Evolutionary conservation across 2,329 filamentous ascomycete species (phyloP).

Genomic region (Verticillium isaacii): DNA sequence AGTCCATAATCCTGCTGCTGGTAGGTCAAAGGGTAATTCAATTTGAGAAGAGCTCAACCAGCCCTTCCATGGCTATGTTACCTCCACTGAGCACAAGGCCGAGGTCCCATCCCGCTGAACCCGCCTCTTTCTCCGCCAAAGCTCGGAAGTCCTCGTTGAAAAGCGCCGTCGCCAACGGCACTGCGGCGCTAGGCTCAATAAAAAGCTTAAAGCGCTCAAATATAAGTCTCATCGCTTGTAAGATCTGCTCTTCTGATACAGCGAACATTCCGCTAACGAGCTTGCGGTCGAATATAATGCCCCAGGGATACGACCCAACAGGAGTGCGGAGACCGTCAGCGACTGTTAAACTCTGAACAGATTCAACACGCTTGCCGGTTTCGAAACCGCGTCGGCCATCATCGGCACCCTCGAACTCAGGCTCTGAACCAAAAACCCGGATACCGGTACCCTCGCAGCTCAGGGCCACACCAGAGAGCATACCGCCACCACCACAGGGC

Average conservation of each 20-base stretch:
- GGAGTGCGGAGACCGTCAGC: conserved; percentile 76
- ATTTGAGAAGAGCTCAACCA: conserved; percentile 35
- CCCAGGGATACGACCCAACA: conserved; percentile 66
- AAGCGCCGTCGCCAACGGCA: conserved; percentile 67
- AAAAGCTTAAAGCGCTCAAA: conserved; percentile 78
- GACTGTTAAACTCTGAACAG: conserved; percentile 67
- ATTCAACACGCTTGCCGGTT: conserved; percentile 52
- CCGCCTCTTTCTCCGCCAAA: conserved; percentile 59
- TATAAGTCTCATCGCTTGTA: conserved; percentile 62
- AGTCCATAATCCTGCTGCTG: no score
- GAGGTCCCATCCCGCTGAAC: conserved; percentile 61
- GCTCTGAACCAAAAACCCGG: conserved; percentile 74
- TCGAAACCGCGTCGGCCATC: conserved; percentile 64
- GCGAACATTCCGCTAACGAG: conserved; percentile 61
- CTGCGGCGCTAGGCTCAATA: conserved; percentile 73
- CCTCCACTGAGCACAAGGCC: conserved; percentile 48
- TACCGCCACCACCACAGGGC: conserved; percentile 75
- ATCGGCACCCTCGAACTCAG: conserved; percentile 69
- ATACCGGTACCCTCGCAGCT: conserved; percentile 61
- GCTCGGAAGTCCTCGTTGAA: conserved; percentile 71
- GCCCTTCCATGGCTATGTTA: conserved; percentile 40
- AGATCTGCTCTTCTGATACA: conserved; percentile 72
- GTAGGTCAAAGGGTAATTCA: background rate
- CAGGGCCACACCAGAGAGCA: conserved; percentile 70
- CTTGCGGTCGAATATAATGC: conserved; percentile 57